These are phyloP conservation scores for Emericellopsis cladophorae DNA, from an alignment of 2,329 filamentous ascomycete genomes.

Conservation along the genomic window DNA sequence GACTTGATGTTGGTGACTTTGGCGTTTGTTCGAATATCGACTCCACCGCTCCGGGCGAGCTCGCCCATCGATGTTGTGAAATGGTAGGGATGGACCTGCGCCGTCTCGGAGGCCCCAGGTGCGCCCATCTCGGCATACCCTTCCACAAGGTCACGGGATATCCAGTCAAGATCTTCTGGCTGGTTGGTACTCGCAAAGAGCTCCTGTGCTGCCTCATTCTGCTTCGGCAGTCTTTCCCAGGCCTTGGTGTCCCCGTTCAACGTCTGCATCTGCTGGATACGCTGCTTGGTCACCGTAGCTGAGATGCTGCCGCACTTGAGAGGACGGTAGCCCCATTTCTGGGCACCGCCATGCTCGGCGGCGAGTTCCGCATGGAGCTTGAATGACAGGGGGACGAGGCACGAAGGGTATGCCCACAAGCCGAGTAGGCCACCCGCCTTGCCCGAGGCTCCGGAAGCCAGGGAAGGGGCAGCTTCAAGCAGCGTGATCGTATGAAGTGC, in stretches of 20 bases:
- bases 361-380: conserved; percentile 72
- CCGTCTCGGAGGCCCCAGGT: conserved; percentile 58
- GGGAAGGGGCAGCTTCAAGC: conserved; percentile 67
- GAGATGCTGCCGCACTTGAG: conserved; percentile 57
- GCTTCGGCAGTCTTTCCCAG: conserved; percentile 52
- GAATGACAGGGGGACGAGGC: conserved; percentile 78
- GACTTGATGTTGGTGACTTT: conserved; percentile 56
- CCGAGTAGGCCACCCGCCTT: conserved; percentile 88
- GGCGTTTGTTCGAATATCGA: conserved; percentile 52
- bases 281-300: conserved; percentile 21
- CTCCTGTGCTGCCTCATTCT: conserved; percentile 32
- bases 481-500: conserved; percentile 68
- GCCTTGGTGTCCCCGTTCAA: conserved; percentile 21
- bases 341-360: conserved; percentile 65
- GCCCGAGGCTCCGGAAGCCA: conserved; percentile 86
- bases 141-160: conserved; percentile 52
- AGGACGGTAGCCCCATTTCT: conserved; percentile 76
- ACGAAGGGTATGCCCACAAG: conserved; percentile 79
- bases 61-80: conserved; percentile 79
- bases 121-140: conserved; percentile 73
- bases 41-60: conserved; percentile 58
- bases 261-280: conserved; percentile 15
- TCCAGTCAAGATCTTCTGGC: conserved; percentile 75
- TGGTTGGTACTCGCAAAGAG: conserved; percentile 46
- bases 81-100: conserved; percentile 84